Evolutionary conservation across 768 basidiomycete species (phyloP).

Genomic region (Hysterangium stoloniferum): DNA sequence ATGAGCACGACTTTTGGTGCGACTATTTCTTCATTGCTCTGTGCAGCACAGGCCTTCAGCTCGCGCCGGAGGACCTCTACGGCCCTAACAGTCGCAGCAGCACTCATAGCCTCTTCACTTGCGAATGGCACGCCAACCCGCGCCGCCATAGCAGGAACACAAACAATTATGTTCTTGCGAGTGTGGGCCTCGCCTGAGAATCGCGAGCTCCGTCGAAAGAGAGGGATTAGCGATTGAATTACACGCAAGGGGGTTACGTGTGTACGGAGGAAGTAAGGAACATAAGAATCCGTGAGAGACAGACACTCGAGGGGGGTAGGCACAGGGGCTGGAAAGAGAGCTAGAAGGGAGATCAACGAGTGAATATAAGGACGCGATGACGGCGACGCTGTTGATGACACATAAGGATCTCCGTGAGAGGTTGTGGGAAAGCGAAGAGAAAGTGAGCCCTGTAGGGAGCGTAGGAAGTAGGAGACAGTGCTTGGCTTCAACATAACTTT

Average conservation of each 20-base stretch:
- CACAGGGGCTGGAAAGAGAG: conserved; percentile 38
- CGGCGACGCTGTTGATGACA: conserved; percentile 35
- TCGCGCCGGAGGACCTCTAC: conserved; percentile 71
- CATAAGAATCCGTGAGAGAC: conserved; percentile 51
- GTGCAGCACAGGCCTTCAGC: conserved; percentile 47
- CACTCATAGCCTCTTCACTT: conserved; percentile 63
- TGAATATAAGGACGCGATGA: conserved; percentile 63
- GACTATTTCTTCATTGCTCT: conserved; percentile 48
- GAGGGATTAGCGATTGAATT: conserved; percentile 68
- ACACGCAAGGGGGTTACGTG: conserved; percentile 73
- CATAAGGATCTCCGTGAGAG: conserved; percentile 71
- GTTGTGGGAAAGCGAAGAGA: conserved; percentile 78
- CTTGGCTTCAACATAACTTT: conserved; percentile 41
- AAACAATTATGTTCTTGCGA: conserved; percentile 52
- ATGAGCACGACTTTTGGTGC: conserved; percentile 63
- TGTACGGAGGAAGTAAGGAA: conserved; percentile 64
- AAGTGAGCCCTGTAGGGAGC: conserved; percentile 72
- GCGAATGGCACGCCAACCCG: conserved; percentile 68
- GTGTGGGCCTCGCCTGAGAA: conserved; percentile 36
- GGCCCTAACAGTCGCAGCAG: conserved; percentile 62
- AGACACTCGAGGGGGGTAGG: conserved; percentile 66
- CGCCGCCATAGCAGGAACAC: conserved; percentile 64
- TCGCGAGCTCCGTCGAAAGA: conserved; percentile 56
- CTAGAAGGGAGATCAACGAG: conserved; percentile 69
- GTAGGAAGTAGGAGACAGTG: conserved; percentile 66